Evolutionary conservation across 2,329 filamentous ascomycete genomes (phyloP).

Genomic region (Metarhizium robertsii): DNA sequence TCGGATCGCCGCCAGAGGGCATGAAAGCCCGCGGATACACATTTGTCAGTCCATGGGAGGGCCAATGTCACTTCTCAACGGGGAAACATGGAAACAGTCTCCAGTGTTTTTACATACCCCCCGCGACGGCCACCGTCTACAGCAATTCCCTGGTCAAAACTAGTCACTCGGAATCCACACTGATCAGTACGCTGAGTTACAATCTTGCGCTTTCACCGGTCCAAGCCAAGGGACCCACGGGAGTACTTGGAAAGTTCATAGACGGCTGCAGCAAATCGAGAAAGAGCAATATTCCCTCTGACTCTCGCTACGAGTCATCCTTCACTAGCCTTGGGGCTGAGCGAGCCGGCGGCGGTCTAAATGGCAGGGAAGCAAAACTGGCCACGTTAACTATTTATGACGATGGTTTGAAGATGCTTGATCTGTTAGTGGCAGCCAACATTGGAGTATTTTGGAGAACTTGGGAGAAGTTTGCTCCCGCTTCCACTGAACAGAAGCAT

Average conservation of each 20-base stretch:
- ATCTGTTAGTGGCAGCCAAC: slow-evolving; percentile 83
- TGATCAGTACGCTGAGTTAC: too few relatives aligned
- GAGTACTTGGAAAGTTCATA: slow-evolving; percentile 14
- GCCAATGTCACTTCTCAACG: slow-evolving; percentile 76
- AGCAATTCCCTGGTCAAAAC: slow-evolving; percentile 34
- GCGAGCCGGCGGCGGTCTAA: slow-evolving; percentile 74
- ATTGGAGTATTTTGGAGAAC: slow-evolving; percentile 90
- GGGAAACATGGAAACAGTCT: slow-evolving; percentile 60
- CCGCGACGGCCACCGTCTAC: slow-evolving; percentile 4
- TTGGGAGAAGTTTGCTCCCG: slow-evolving; percentile 53
- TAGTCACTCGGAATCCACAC: not conserved
- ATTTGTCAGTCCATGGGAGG: slow-evolving; percentile 81
- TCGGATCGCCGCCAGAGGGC: slow-evolving; percentile 3
- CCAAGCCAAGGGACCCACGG: slow-evolving; percentile 1
- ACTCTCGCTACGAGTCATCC: slow-evolving; percentile 33
- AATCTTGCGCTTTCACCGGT: too few relatives aligned
- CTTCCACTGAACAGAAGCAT: not conserved
- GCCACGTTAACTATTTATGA: slow-evolving; percentile 87
- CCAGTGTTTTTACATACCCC: slow-evolving; percentile 61
- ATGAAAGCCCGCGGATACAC: slow-evolving; percentile 57
- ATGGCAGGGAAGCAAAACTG: slow-evolving; percentile 81
- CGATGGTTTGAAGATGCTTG: slow-evolving; percentile 91
- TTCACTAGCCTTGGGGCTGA: slow-evolving; percentile 74
- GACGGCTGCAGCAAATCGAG: too few relatives aligned
- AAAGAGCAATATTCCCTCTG: not conserved